These are phyloP conservation scores for Halophytophthora polymorphica DNA, from an alignment of 352 stramenopile species.

Conservation along the genomic window DNA sequence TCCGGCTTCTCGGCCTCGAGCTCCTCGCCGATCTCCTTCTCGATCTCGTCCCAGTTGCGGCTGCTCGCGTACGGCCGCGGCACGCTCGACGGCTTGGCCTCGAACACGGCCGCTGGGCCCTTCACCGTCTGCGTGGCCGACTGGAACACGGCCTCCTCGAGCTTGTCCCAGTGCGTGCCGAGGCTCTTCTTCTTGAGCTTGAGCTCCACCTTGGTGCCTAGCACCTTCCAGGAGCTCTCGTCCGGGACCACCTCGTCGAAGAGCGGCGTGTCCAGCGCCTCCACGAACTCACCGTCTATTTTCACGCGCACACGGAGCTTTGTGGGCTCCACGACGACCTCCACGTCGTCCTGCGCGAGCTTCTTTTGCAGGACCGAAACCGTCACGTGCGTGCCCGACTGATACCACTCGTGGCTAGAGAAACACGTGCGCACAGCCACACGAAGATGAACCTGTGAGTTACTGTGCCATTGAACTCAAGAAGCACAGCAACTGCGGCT, in stretches of 20 bases:
- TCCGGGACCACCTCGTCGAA: constrained; percentile 68
- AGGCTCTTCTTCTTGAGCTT: constrained; percentile 72
- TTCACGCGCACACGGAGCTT: constrained; percentile 50
- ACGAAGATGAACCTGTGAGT: background rate
- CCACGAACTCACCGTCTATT: constrained; percentile 47
- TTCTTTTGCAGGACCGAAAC: constrained; percentile 86
- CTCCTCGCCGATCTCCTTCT: constrained; percentile 74
- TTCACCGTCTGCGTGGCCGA: constrained; percentile 43
- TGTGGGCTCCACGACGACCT: constrained; percentile 49
- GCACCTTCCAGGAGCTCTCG: constrained; percentile 59
- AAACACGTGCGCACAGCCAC: background rate
- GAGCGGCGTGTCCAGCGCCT: constrained; percentile 59
- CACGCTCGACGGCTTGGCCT: constrained; percentile 46
- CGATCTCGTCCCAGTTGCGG: constrained; percentile 88
- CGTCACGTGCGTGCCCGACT: constrained; percentile 75
- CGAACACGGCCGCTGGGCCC: constrained; percentile 53
- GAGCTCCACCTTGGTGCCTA: constrained; percentile 78
- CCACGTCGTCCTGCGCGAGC: constrained; percentile 56
- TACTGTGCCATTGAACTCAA: too few species aligned
- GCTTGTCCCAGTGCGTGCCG: constrained; percentile 68
- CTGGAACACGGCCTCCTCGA: constrained; percentile 57
- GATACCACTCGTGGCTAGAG: constrained; percentile 84
- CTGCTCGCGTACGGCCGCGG: constrained; percentile 76
- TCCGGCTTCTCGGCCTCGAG: constrained; percentile 87
- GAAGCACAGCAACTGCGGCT: background rate